Percentiles rank a stretch among this genome's conserved stretches.
These are phyloP conservation scores for Gillenia trifoliata DNA, from an alignment of 306 rosid genomes.

Conservation along the genomic window DNA sequence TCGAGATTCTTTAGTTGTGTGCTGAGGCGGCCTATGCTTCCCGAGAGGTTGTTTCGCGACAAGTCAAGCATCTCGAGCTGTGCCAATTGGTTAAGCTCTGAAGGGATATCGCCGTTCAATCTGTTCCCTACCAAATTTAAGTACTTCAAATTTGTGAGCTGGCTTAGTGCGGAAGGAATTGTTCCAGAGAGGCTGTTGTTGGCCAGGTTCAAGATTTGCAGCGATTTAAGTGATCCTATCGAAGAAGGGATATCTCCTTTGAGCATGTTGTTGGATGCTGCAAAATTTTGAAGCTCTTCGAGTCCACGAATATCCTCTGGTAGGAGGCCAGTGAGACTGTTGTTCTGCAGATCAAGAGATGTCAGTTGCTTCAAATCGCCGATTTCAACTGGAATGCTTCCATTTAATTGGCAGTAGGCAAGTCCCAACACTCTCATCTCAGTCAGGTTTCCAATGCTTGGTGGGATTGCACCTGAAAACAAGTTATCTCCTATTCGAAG, in stretches of 20 bases:
- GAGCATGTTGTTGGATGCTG: constrained; percentile 74
- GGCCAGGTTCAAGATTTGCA: constrained; percentile 68
- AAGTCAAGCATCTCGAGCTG: constrained; percentile 70
- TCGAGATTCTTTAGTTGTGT: constrained; percentile 40
- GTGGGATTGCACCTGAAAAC: constrained; percentile 65
- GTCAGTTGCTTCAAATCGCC: constrained; percentile 63
- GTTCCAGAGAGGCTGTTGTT: constrained; percentile 78
- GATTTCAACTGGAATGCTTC: constrained; percentile 71
- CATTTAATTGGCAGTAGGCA: constrained; percentile 68
- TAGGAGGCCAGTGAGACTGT: constrained; percentile 56
- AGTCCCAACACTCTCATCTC: constrained; percentile 62
- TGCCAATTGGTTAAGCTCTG: constrained; percentile 52
- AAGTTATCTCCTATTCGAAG: constrained; percentile 79
- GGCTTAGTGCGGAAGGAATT: constrained; percentile 56
- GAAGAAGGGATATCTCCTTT: constrained; percentile 61
- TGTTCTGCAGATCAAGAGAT: constrained; percentile 71
- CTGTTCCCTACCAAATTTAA: constrained; percentile 76
- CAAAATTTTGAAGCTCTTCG: constrained; percentile 60
- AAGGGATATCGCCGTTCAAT: constrained; percentile 65
- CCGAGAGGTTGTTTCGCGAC: constrained; percentile 75
- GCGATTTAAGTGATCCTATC: constrained; percentile 50
- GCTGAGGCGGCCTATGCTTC: constrained; percentile 48
- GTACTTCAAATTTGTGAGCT: constrained; percentile 60
- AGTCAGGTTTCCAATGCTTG: constrained; percentile 53
- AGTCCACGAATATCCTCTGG: constrained; percentile 68